Evolutionary conservation across 2,329 filamentous ascomycete genomes (phyloP), one percentile per base, ranked within the genome.

Genomic region (Talaromyces sp.): DNA sequence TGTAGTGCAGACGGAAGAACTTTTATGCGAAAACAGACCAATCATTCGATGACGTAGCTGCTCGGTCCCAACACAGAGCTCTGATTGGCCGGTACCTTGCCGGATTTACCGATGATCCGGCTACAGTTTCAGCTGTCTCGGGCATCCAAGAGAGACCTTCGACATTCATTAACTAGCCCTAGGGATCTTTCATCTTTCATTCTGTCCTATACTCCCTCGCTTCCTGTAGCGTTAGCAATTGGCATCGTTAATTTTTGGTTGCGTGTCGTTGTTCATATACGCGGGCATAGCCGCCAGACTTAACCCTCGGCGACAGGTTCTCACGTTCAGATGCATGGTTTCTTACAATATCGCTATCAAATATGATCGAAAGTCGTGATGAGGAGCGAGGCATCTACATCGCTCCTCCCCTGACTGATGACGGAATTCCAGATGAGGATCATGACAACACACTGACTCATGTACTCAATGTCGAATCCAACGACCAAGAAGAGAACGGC

Each of bases 341-440:
- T 45, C 37, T 19, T 22, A n/a, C 43, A 35, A 14, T 41, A 35
- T 33, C 13, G 3, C 27, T 37, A 43, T 22, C 19, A 61, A 60
- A 56, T 22, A 68, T 68, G 66, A 64, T 64, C 41, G 64, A 60
- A n/a, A 54, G 43, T 27, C 19, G 19, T 47, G 64, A 66, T 41
- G 66, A 68, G 49, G 66, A 68, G 49, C 50, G 52, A 39, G 37
- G 52, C 10, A 52, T 60, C 33, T 64, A 59, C 19, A 6, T 62
- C 16, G 57, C 67, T n/a, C 60, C 65, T 54, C 60, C 62, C 1
- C 50, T 68, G 54, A 67, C 56, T 6, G 65, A 67, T 9, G 54
- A 66, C 13, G 64, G 56, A 31, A 59, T 43, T 9, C 13, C 16
- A 33, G 63, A 59, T 56, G 41, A 56, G 13, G 62, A 39, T 7